Percentiles rank a stretch among this genome's conserved stretches.
Evolutionary conservation across 306 rosid species (phyloP).

Genomic region (Medicago ruthenica): DNA sequence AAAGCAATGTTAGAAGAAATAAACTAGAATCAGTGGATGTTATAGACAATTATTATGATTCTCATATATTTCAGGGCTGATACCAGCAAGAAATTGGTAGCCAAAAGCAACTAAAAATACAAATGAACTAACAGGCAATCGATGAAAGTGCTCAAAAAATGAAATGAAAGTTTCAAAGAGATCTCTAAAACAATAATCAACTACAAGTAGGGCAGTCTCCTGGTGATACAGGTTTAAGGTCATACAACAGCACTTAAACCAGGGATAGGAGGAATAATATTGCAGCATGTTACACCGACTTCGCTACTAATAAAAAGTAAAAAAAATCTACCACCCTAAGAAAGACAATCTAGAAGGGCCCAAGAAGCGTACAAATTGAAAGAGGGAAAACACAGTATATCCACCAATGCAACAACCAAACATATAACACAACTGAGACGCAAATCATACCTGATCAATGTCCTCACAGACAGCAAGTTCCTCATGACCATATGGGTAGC

Average conservation of each 20-base stretch:
- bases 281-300: conserved; percentile 6
- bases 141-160: neutral
- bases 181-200: neutral
- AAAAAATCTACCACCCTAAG: neutral
- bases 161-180: neutral
- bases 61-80: conserved; percentile 19
- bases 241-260: conserved; percentile 15
- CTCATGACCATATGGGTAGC: conserved; percentile 96
- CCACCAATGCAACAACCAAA: conserved; percentile 25
- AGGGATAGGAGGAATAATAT: neutral
- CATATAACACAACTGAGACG: conserved; percentile 22
- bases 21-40: conserved; percentile 4
- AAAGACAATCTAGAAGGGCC: conserved; percentile 19
- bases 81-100: conserved; percentile 27
- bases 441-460: conserved; percentile 84
- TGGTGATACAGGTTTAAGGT: neutral
- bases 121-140: conserved; percentile 32
- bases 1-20: conserved; percentile 9
- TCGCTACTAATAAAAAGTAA: conserved; percentile 10
- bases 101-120: conserved; percentile 18
- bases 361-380: conserved; percentile 19
- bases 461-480: conserved; percentile 95
- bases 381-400: conserved; percentile 1
- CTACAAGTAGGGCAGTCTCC: neutral
- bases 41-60: neutral